Evolutionary conservation across 805 yeast genomes (phyloP).

Genomic region (Kurtzmaniella fragi): DNA sequence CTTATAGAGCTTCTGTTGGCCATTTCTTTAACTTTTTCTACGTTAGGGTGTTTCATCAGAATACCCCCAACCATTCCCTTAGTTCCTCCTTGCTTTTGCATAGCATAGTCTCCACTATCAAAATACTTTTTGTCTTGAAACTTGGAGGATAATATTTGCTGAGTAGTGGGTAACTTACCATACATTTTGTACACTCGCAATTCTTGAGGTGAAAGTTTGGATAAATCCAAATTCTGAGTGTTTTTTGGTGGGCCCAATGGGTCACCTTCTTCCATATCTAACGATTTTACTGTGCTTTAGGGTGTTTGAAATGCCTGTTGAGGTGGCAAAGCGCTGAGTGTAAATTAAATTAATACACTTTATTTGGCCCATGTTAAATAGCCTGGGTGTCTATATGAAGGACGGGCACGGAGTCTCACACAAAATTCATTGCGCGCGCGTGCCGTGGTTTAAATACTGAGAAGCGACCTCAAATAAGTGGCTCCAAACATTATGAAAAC

Average conservation of each 20-base stretch:
- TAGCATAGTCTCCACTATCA: conserved; percentile 92
- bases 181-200: conserved; percentile 70
- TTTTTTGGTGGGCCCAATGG: conserved; percentile 47
- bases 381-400: no score
- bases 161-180: conserved; percentile 79
- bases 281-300: conserved; percentile 16
- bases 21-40: conserved; percentile 56
- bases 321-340: not conserved
- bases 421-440: no score
- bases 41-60: conserved; percentile 46
- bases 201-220: conserved; percentile 72
- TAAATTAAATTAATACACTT: not conserved
- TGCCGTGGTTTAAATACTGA: no score
- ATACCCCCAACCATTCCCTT: conserved; percentile 31
- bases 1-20: conserved; percentile 54
- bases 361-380: no score
- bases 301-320: not conserved
- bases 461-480: no score
- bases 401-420: no score
- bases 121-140: conserved; percentile 86
- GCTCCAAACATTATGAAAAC: conserved; percentile 5
- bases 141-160: conserved; percentile 69
- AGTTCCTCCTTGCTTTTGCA: conserved; percentile 48
- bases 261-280: conserved; percentile 35
- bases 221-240: conserved; percentile 45